phyloP scores from a whole-genome alignment of 2,329 filamentous ascomycete species.

The Talaromyces sp. region DNA sequence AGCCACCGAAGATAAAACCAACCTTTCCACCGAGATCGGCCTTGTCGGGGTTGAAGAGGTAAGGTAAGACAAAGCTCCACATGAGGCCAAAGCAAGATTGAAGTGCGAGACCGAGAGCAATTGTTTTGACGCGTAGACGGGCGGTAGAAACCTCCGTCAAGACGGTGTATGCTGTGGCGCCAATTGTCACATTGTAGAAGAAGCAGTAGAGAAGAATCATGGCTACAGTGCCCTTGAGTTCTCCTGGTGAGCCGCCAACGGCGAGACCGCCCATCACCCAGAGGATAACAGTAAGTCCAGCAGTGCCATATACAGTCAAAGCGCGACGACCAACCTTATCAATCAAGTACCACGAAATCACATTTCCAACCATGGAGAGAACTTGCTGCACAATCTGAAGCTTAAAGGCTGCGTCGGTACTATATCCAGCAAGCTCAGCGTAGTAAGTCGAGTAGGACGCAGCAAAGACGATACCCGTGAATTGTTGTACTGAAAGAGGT shows the following conservation, averaged over 20 bases:
- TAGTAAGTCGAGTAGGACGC: slow-evolving; percentile 44
- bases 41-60: slow-evolving; percentile 39
- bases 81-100: slow-evolving; percentile 32
- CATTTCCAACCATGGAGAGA: slow-evolving; percentile 41
- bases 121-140: slow-evolving; percentile 41
- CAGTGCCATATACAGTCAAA: slow-evolving; percentile 38
- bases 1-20: slow-evolving; percentile 40
- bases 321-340: slow-evolving; percentile 37
- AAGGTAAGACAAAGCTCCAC: slow-evolving; percentile 40
- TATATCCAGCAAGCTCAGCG: slow-evolving; percentile 43
- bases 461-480: slow-evolving; percentile 37
- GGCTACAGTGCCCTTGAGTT: not conserved
- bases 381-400: slow-evolving; percentile 41
- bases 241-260: not conserved
- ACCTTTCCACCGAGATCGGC: slow-evolving; percentile 42
- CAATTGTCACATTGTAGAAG: slow-evolving; percentile 43
- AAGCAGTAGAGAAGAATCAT: slow-evolving; percentile 41
- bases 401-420: slow-evolving; percentile 26
- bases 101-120: slow-evolving; percentile 38
- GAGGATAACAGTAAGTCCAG: slow-evolving; percentile 40
- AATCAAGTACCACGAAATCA: slow-evolving; percentile 41
- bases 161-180: slow-evolving; percentile 39
- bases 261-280: slow-evolving; percentile 39
- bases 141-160: slow-evolving; percentile 41
- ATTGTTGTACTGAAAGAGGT: slow-evolving; percentile 36